These are phyloP conservation scores for Verticillium nonalfalfae DNA, from an alignment of 2,329 filamentous ascomycete genomes.

Conservation along the genomic window DNA sequence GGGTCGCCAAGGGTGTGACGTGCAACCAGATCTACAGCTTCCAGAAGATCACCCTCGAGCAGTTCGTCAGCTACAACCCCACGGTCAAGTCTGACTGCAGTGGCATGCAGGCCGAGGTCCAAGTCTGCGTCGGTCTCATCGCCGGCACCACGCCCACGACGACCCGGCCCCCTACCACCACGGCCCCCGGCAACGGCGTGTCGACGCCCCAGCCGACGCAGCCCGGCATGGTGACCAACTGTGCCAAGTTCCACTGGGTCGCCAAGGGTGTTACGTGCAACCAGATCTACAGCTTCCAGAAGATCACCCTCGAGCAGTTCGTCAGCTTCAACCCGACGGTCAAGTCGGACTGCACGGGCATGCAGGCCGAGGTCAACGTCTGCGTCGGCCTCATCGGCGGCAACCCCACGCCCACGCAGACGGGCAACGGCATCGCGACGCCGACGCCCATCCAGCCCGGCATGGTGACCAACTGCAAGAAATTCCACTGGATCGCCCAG, in stretches of 20 bases:
- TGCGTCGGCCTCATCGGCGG: too few species aligned
- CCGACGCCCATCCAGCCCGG: constrained; percentile 9
- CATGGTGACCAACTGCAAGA: constrained; percentile 13
- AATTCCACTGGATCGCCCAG: constrained; percentile 11
- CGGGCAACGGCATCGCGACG: constrained; percentile 3
- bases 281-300: background rate
- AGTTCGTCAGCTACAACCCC: constrained; percentile 16
- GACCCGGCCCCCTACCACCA: background rate
- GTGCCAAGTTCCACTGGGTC: constrained; percentile 12
- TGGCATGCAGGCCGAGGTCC: constrained; percentile 5
- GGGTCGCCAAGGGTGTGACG: background rate
- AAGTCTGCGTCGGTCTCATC: constrained; percentile 5
- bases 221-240: constrained; percentile 11
- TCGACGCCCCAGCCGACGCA: constrained; percentile 9
- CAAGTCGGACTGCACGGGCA: constrained; percentile 6
- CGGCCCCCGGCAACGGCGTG: background rate
- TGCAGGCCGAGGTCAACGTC: constrained; percentile 1
- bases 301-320: constrained; percentile 9
- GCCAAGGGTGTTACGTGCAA: constrained; percentile 6
- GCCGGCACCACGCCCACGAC: background rate
- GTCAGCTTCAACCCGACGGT: constrained; percentile 11
- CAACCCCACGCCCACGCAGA: background rate
- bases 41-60: constrained; percentile 1
- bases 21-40: constrained; percentile 6
- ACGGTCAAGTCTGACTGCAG: constrained; percentile 5